These are phyloP conservation scores for Wickerhamia fluorescens DNA, from an alignment of 805 yeast species.

Conservation along the genomic window DNA sequence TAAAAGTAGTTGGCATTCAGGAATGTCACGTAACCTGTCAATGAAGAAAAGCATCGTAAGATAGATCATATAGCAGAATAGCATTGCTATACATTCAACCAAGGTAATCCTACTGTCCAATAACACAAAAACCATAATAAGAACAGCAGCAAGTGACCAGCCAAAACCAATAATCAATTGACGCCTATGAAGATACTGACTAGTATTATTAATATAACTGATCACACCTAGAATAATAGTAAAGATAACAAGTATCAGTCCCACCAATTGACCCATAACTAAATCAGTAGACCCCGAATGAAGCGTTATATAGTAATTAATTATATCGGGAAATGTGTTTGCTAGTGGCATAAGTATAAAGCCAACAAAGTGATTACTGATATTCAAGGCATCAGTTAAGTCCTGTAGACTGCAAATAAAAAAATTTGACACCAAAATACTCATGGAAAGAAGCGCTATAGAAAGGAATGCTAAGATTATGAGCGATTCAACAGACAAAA, in stretches of 20 bases:
- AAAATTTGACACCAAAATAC: conserved; percentile 29
- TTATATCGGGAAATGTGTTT: conserved; percentile 31
- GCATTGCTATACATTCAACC: conserved; percentile 23
- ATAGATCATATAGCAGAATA: conserved; percentile 15
- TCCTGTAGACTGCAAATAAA: conserved; percentile 24
- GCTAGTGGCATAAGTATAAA: conserved; percentile 29
- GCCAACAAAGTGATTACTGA: conserved; percentile 24
- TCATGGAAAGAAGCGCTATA: conserved; percentile 16
- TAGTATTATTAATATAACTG: conserved; percentile 12
- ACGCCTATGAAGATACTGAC: conserved; percentile 16
- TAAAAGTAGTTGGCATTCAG: no score
- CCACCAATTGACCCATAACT: conserved; percentile 32
- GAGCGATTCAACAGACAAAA: conserved; percentile 7
- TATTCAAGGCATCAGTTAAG: conserved; percentile 15
- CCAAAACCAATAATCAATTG: conserved; percentile 18
- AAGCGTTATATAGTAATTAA: conserved; percentile 27
- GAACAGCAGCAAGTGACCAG: conserved; percentile 21
- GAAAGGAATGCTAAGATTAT: conserved; percentile 7
- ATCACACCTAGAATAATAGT: conserved; percentile 30
- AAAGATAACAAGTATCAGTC: conserved; percentile 26
- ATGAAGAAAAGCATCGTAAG: conserved; percentile 18
- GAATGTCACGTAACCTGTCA: no score
- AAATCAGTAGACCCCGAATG: conserved; percentile 22
- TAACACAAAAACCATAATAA: conserved; percentile 20
- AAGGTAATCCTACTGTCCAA: conserved; percentile 29